A percentile compares a stretch with the other conserved stretches of the same genome.
Evolutionary conservation across 2,329 filamentous ascomycete species (phyloP).

Genomic region (Didymella pomorum): DNA sequence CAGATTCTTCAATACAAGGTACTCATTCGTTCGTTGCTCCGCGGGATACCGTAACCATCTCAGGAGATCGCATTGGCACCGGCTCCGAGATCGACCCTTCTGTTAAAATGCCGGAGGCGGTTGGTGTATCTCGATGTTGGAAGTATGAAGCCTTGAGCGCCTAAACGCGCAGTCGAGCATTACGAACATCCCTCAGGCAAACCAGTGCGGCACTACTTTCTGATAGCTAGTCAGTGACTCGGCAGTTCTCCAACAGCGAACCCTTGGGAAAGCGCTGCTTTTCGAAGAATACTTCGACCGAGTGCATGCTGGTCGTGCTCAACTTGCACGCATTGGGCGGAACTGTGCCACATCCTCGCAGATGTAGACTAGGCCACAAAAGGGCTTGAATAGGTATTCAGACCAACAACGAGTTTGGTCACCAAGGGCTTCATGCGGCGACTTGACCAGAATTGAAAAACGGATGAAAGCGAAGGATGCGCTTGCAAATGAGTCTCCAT

Average conservation of each 20-base stretch:
- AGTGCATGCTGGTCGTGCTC: background rate
- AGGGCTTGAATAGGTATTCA: constrained; percentile 15
- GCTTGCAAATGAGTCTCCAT: constrained; percentile 9
- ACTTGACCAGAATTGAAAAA: background rate
- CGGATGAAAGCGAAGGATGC: constrained; percentile 6
- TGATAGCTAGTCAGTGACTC: background rate
- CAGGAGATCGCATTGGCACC: constrained; percentile 1
- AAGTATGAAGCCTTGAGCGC: background rate
- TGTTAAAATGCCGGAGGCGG: background rate
- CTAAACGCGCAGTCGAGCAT: background rate
- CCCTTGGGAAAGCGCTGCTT: background rate
- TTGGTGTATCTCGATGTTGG: background rate
- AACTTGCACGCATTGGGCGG: background rate
- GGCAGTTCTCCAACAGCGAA: background rate
- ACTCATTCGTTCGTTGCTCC: constrained; percentile 3
- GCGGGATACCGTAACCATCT: background rate
- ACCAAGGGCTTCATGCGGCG: background rate
- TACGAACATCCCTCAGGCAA: background rate
- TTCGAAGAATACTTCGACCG: background rate
- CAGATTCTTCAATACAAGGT: constrained; percentile 1
- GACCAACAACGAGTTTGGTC: constrained; percentile 5
- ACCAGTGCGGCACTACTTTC: background rate
- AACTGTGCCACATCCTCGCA: constrained; percentile 12
- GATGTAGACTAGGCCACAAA: constrained; percentile 1
- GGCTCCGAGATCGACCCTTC: background rate